Percentiles rank a stretch among this genome's conserved stretches.
These are phyloP conservation scores for Verticillium zaregamsianum DNA, from an alignment of 2,329 filamentous ascomycete genomes.

Conservation along the genomic window DNA sequence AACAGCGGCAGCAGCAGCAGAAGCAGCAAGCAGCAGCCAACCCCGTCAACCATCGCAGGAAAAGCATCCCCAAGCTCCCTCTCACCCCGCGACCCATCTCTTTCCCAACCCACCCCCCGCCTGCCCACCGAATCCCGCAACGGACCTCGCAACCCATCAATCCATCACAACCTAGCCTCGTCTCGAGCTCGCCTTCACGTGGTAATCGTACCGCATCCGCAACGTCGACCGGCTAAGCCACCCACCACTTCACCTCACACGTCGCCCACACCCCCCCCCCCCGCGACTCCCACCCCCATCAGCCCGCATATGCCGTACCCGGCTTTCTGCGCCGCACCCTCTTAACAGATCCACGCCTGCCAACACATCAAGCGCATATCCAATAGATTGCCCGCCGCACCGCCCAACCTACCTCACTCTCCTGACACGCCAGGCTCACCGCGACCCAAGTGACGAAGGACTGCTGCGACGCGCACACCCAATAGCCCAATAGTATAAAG, in stretches of 20 bases:
- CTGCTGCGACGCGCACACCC: constrained; percentile 37
- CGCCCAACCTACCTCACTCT: constrained; percentile 31
- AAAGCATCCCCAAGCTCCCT: background rate
- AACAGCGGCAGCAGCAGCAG: background rate
- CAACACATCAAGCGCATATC: constrained; percentile 58
- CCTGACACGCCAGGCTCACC: background rate
- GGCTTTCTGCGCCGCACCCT: constrained; percentile 48
- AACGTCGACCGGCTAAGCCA: constrained; percentile 28
- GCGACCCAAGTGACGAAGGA: constrained; percentile 35
- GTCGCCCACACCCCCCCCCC: constrained; percentile 19
- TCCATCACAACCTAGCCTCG: background rate
- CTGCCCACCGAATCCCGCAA: constrained; percentile 2
- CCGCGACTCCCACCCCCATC: constrained; percentile 43
- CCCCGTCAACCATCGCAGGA: background rate
- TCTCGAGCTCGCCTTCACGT: constrained; percentile 31
- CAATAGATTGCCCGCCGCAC: constrained; percentile 50
- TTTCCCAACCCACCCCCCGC: constrained; percentile 6
- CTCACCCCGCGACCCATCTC: background rate
- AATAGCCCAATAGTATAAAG: constrained; percentile 39
- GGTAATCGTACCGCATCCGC: constrained; percentile 31
- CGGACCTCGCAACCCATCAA: background rate
- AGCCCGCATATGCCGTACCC: constrained; percentile 57
- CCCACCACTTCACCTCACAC: constrained; percentile 13
- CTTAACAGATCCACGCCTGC: constrained; percentile 47
- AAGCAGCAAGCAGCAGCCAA: background rate